Evolutionary conservation across 768 basidiomycete genomes (phyloP).

Genomic region (Pisolithus marmoratus): DNA sequence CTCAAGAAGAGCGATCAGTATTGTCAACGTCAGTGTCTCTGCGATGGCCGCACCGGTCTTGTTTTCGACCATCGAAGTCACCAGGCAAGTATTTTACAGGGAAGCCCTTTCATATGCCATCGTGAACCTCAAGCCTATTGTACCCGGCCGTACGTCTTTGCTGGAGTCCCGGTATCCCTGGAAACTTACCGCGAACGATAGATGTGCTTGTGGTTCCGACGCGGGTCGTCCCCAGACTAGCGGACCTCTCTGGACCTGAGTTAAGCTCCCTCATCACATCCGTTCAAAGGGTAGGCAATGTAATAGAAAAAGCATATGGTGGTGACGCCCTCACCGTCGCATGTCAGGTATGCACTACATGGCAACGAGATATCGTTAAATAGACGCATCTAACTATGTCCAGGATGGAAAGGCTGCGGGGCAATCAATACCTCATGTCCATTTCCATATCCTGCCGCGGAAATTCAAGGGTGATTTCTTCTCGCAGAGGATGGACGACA

Average conservation of each 20-base stretch:
- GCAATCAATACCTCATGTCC: conserved; percentile 73
- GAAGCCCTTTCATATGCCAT: conserved; percentile 72
- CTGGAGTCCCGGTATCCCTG: background rate
- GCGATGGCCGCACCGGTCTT: conserved; percentile 34
- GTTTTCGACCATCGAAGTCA: conserved; percentile 78
- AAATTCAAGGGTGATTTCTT: conserved; percentile 65
- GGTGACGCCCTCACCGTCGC: conserved; percentile 85
- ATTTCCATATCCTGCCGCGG: conserved; percentile 90
- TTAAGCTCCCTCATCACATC: conserved; percentile 74
- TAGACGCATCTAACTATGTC: conserved; percentile 4
- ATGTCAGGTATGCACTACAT: conserved; percentile 59
- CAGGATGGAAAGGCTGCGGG: conserved; percentile 88
- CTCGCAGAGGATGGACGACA: conserved; percentile 56
- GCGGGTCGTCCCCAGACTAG: conserved; percentile 48
- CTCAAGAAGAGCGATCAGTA: background rate
- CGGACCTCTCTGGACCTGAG: conserved; percentile 59
- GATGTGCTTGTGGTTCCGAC: conserved; percentile 61
- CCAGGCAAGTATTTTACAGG: conserved; percentile 69
- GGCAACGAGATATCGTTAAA: background rate
- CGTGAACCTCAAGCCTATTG: conserved; percentile 92
- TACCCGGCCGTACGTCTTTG: conserved; percentile 78
- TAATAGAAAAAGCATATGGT: conserved; percentile 76
- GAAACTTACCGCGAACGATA: conserved; percentile 16
- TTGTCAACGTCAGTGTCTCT: background rate
- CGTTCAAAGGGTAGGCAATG: conserved; percentile 71